A percentile compares a stretch with the other conserved stretches of the same genome.
phyloP scores from a whole-genome alignment of 2,329 filamentous ascomycete species.

The Sporothrix phasma region DNA sequence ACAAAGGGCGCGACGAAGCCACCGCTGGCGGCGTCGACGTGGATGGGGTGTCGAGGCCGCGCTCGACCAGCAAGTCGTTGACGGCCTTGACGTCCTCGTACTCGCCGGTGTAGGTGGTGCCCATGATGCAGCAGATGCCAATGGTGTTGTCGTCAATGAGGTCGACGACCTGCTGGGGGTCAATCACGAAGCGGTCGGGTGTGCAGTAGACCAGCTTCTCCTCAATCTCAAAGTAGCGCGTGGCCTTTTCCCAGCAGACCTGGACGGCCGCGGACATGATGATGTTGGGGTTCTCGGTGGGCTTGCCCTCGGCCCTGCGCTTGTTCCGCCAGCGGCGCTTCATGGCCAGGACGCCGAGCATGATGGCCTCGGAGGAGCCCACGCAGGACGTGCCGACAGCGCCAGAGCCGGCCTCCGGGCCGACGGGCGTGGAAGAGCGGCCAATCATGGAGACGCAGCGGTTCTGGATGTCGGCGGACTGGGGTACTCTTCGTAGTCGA shows the following conservation, averaged over 20 bases:
- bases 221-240: constrained; percentile 84
- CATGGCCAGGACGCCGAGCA: constrained; percentile 79
- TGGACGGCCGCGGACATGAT: constrained; percentile 95
- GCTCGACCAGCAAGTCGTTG: constrained; percentile 74
- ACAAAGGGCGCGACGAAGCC: constrained; percentile 92
- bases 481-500: constrained; percentile 78
- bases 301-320: constrained; percentile 72
- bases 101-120: constrained; percentile 90
- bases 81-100: constrained; percentile 90
- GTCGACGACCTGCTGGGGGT: constrained; percentile 50
- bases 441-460: constrained; percentile 88
- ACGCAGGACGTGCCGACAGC: constrained; percentile 82
- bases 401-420: constrained; percentile 41
- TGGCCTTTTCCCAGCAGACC: constrained; percentile 93
- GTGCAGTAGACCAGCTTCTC: constrained; percentile 68
- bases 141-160: constrained; percentile 65
- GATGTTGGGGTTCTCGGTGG: constrained; percentile 73
- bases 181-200: constrained; percentile 49
- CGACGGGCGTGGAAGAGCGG: constrained; percentile 68
- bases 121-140: constrained; percentile 83
- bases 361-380: constrained; percentile 82
- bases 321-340: constrained; percentile 90
- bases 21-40: constrained; percentile 86
- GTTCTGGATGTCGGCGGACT: constrained; percentile 78
- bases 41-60: constrained; percentile 71